These are phyloP conservation scores for Tilletiopsis washingtonensis DNA, from an alignment of 1,284 basidiomycete genomes.

Conservation along the genomic window DNA sequence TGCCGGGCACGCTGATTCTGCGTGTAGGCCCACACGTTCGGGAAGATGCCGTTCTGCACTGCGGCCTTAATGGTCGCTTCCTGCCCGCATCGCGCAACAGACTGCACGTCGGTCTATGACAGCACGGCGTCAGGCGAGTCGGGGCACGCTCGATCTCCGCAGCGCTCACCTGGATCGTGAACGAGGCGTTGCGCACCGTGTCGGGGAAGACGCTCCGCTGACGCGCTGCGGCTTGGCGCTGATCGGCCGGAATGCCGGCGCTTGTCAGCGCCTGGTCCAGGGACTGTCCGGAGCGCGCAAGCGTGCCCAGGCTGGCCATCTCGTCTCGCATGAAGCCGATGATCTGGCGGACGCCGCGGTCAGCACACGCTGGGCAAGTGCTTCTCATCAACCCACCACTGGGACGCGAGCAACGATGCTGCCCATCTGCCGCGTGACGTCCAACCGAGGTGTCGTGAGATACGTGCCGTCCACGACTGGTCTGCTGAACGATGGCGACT, in stretches of 20 bases:
- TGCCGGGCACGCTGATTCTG: constrained; percentile 7
- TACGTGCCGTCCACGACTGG: constrained; percentile 18
- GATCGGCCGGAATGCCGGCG: constrained; percentile 19
- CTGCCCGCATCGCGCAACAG: constrained; percentile 10
- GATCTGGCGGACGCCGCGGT: constrained; percentile 10
- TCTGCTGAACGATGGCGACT: neutral
- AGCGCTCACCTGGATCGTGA: no score
- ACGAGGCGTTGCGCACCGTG: no score
- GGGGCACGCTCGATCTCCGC: no score
- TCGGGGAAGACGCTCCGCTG: constrained; percentile 15
- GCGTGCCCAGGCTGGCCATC: constrained; percentile 24
- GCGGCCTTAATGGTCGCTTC: constrained; percentile 4
- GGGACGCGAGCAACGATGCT: constrained; percentile 25
- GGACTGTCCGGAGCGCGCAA: no score
- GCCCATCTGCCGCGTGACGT: constrained; percentile 11
- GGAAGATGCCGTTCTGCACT: constrained; percentile 1
- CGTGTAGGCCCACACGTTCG: constrained; percentile 7
- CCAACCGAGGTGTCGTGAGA: constrained; percentile 14
- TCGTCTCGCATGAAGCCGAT: constrained; percentile 30
- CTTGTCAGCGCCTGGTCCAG: constrained; percentile 15
- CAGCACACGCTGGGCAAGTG: neutral
- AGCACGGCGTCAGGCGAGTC: no score
- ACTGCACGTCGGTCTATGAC: constrained; percentile 6
- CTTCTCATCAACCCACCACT: no score
- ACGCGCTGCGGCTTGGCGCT: no score